A percentile compares a stretch with the other conserved stretches of the same genome.
These are phyloP conservation scores for Grammothele lineata DNA, from an alignment of 768 basidiomycete species.

Conservation along the genomic window DNA sequence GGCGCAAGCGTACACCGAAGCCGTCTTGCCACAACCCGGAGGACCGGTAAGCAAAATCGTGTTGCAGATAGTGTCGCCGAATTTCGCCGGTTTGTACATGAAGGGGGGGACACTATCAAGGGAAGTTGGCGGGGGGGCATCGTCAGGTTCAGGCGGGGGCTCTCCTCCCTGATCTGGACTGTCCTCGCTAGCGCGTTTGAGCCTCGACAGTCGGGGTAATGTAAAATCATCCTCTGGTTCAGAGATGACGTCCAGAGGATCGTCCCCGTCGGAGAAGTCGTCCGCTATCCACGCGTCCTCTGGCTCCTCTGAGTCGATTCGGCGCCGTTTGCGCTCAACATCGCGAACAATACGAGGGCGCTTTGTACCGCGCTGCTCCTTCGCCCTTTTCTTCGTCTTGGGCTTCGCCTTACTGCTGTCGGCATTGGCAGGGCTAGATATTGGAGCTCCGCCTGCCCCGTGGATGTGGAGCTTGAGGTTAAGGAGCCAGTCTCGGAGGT, in stretches of 20 bases:
- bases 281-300: slow-evolving; percentile 54
- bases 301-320: slow-evolving; percentile 48
- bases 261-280: slow-evolving; percentile 24
- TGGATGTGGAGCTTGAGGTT: slow-evolving; percentile 59
- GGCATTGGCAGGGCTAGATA: not conserved
- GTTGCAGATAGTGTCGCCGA: slow-evolving; percentile 63
- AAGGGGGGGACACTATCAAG: slow-evolving; percentile 4
- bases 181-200: not conserved
- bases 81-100: slow-evolving; percentile 19
- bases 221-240: slow-evolving; percentile 14
- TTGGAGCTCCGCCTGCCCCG: not conserved
- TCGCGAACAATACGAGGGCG: slow-evolving; percentile 56
- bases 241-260: slow-evolving; percentile 32
- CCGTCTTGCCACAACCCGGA: slow-evolving; percentile 84
- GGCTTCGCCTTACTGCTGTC: slow-evolving; percentile 6
- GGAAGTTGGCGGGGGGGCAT: not conserved
- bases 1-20: slow-evolving; percentile 90
- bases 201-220: slow-evolving; percentile 1
- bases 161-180: not conserved
- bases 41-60: slow-evolving; percentile 85
- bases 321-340: slow-evolving; percentile 52
- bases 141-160: not conserved
- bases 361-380: slow-evolving; percentile 41
- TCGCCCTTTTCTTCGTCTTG: slow-evolving; percentile 19
- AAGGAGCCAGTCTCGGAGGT: slow-evolving; percentile 74